Conservation (phyloP, 805 yeast species). For the Metschnikowia noctiluminum region DNA sequence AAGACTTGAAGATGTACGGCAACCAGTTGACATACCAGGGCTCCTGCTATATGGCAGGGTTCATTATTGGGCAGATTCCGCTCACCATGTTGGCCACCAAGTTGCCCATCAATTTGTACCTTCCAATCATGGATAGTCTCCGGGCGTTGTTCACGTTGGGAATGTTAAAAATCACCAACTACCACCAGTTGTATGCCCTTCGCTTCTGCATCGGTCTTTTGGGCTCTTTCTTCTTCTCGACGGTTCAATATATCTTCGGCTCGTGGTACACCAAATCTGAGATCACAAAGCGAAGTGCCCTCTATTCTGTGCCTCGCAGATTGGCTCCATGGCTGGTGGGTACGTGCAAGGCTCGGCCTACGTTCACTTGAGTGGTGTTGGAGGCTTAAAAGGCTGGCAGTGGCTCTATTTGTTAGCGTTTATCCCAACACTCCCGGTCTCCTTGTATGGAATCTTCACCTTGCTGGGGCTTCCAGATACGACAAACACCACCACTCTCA, state of each 20-base stretch:
- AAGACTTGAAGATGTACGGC: slow-evolving; percentile 5
- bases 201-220: slow-evolving; percentile 4
- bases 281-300: slow-evolving; percentile 4
- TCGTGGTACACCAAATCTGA: slow-evolving; percentile 8
- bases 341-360: slow-evolving; percentile 4
- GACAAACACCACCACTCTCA: slow-evolving; percentile 1
- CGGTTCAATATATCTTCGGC: slow-evolving; percentile 4
- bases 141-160: slow-evolving; percentile 11
- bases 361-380: slow-evolving; percentile 1
- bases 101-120: slow-evolving; percentile 21
- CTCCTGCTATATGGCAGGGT: slow-evolving; percentile 22
- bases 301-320: slow-evolving; percentile 5
- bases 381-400: slow-evolving; percentile 5
- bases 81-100: slow-evolving; percentile 25
- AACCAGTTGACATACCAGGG: slow-evolving; percentile 10
- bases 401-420: slow-evolving; percentile 7
- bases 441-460: slow-evolving; percentile 11
- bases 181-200: slow-evolving; percentile 4
- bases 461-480: slow-evolving; percentile 5
- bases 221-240: slow-evolving; percentile 7
- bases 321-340: slow-evolving; percentile 7
- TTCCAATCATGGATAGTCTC: slow-evolving; percentile 24
- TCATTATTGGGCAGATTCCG: slow-evolving; percentile 27
- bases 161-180: slow-evolving; percentile 13
- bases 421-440: slow-evolving; percentile 6